Percentiles rank a stretch among this genome's conserved stretches.
These are phyloP conservation scores for Aspergillus ochraceus DNA, from an alignment of 2,329 filamentous ascomycete species.

Conservation along the genomic window DNA sequence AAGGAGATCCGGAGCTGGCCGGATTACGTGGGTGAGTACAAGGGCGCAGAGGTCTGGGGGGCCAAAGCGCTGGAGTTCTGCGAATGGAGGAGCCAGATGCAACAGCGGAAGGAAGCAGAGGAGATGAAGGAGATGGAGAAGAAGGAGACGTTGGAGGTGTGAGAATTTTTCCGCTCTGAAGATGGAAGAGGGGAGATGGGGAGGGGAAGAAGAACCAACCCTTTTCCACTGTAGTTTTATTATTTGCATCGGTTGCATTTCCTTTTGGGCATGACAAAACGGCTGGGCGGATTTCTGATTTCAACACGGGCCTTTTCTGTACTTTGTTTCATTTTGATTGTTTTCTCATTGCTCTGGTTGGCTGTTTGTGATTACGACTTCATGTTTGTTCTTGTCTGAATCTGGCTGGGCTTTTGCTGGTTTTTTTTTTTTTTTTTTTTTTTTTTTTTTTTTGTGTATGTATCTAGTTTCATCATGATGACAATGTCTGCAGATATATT, in stretches of 20 bases:
- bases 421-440: conserved; percentile 6
- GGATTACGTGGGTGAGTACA: conserved; percentile 46
- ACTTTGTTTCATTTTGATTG: conserved; percentile 5
- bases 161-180: conserved; percentile 1
- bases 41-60: conserved; percentile 47
- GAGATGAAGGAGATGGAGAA: background rate
- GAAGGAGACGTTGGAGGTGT: conserved; percentile 17
- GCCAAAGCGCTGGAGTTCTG: conserved; percentile 39
- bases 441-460: background rate
- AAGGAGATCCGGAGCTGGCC: conserved; percentile 50
- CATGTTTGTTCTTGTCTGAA: conserved; percentile 1
- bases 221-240: conserved; percentile 14
- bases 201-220: conserved; percentile 5
- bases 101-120: conserved; percentile 6
- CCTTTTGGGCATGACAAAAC: conserved; percentile 14
- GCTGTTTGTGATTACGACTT: conserved; percentile 3
- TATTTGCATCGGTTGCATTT: conserved; percentile 16
- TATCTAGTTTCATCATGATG: background rate
- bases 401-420: conserved; percentile 2
- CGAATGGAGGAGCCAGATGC: conserved; percentile 21
- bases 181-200: background rate
- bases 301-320: conserved; percentile 13
- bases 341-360: conserved; percentile 6
- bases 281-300: conserved; percentile 29
- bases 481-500: background rate